These are phyloP conservation scores for Phalaenopsis equestris DNA, from an alignment of 106 monocot species.

Conservation along the genomic window DNA sequence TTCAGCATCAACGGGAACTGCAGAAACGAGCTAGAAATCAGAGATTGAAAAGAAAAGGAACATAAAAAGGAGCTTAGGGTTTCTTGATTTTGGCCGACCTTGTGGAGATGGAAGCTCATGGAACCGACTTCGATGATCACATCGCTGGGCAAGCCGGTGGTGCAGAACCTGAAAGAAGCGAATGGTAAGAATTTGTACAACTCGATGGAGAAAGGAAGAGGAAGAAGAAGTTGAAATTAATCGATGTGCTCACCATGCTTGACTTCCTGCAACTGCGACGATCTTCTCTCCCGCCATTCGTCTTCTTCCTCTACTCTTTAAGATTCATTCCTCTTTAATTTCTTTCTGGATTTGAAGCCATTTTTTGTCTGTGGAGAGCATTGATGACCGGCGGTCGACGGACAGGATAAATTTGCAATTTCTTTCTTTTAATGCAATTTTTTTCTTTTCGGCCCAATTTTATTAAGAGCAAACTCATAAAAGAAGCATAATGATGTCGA, in stretches of 20 bases:
- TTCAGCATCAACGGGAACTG: conserved; percentile 85
- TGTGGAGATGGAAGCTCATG: conserved; percentile 88
- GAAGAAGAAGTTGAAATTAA: neutral
- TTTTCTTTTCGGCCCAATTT: neutral
- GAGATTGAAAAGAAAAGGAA: neutral
- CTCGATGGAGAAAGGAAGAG: neutral
- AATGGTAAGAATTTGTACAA: neutral
- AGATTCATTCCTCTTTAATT: neutral
- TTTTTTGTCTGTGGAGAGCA: neutral
- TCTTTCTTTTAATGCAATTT: neutral
- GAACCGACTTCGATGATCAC: conserved; percentile 65
- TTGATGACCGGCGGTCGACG: neutral
- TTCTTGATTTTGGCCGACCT: conserved; percentile 25
- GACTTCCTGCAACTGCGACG: conserved; percentile 32
- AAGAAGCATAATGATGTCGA: no score
- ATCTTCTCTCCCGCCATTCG: conserved; percentile 39
- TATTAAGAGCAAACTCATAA: no score
- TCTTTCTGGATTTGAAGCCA: neutral
- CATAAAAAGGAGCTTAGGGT: conserved; percentile 3
- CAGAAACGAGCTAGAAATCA: neutral
- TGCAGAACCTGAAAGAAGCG: conserved; percentile 52
- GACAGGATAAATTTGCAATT: neutral
- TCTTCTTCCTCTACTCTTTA: neutral
- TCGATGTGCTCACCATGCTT: conserved; percentile 47
- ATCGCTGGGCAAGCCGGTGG: conserved; percentile 88